These are phyloP conservation scores for Eucalyptus globulus DNA, from an alignment of 345 rosid genomes.

Conservation along the genomic window DNA sequence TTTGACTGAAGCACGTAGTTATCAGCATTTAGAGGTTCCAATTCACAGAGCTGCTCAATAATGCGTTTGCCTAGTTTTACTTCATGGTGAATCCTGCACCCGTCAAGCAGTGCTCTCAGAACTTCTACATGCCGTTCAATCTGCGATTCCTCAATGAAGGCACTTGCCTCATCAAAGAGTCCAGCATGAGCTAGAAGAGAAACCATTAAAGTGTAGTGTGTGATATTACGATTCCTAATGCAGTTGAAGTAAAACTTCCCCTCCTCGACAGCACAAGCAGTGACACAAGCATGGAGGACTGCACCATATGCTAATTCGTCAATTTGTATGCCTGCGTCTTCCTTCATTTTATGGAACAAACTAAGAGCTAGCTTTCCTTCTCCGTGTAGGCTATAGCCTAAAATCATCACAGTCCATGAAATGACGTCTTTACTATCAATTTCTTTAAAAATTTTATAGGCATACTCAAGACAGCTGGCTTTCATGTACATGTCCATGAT, in stretches of 20 bases:
- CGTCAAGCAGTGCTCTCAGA: constrained; percentile 27
- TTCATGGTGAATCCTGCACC: constrained; percentile 33
- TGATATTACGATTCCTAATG: constrained; percentile 14
- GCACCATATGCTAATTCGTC: constrained; percentile 23
- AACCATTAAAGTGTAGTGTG: constrained; percentile 28
- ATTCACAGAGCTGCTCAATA: constrained; percentile 25
- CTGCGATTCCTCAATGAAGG: constrained; percentile 17
- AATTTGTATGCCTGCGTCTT: constrained; percentile 3
- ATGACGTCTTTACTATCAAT: constrained; percentile 24
- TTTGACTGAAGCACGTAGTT: constrained; percentile 33
- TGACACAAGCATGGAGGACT: constrained; percentile 31
- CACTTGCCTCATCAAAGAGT: constrained; percentile 24
- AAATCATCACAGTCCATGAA: constrained; percentile 45
- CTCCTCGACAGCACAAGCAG: constrained; percentile 21
- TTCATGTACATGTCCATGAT: constrained; percentile 41
- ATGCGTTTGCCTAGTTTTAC: constrained; percentile 13
- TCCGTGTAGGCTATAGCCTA: constrained; percentile 36
- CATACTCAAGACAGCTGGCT: constrained; percentile 24
- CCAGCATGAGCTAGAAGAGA: constrained; percentile 27
- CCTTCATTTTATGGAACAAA: constrained; percentile 19
- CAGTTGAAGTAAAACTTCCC: constrained; percentile 24
- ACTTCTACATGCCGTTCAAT: constrained; percentile 19
- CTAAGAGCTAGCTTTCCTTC: constrained; percentile 25
- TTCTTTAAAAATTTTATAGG: constrained; percentile 11
- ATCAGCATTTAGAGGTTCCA: constrained; percentile 39